Conservation (phyloP, 2,329 filamentous ascomycete genomes). For the Aspergillus transmontanensis region DNA sequence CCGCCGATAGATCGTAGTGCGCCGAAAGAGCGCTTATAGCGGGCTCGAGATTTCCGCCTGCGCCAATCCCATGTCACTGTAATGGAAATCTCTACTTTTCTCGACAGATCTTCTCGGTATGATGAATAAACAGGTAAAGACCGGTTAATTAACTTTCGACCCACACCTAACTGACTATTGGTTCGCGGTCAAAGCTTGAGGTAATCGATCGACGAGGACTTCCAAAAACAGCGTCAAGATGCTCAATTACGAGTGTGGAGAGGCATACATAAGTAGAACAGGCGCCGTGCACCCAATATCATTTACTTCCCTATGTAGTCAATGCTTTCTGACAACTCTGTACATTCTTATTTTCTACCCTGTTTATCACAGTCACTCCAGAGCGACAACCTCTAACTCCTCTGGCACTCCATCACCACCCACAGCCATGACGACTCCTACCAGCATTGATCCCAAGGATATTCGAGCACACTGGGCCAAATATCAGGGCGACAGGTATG, state of each 20-base stretch:
- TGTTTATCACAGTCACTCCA: not conserved
- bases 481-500: constrained; percentile 43
- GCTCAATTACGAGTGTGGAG: not conserved
- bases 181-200: too few species aligned
- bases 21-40: not conserved
- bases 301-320: constrained; percentile 14
- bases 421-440: constrained; percentile 19
- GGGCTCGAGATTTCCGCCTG: not conserved
- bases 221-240: too few species aligned
- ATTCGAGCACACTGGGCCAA: constrained; percentile 48
- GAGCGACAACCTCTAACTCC: not conserved
- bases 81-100: not conserved
- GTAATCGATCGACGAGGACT: too few species aligned
- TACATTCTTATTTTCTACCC: not conserved
- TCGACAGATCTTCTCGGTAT: not conserved
- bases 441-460: constrained; percentile 16
- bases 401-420: not conserved
- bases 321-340: constrained; percentile 12
- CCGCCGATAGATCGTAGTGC: too few species aligned
- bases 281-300: constrained; percentile 11
- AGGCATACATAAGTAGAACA: constrained; percentile 8
- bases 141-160: not conserved
- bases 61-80: not conserved
- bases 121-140: not conserved
- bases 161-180: too few species aligned